Evolutionary conservation across 1,284 basidiomycete species (phyloP).

Genomic region (Cerioporus squamosus): DNA sequence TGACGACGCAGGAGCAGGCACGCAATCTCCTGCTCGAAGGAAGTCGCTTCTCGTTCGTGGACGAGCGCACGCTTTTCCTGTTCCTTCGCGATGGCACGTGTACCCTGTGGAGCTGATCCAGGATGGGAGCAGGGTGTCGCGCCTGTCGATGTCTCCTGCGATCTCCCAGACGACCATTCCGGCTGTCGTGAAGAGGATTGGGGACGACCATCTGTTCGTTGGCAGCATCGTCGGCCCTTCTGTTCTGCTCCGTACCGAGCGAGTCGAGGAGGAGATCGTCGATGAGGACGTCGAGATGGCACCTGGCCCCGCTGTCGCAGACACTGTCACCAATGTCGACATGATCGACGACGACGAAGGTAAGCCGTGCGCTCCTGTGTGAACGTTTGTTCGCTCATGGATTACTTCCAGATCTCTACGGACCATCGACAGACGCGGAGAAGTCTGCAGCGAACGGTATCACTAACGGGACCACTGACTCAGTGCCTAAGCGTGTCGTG

Average conservation of each 20-base stretch:
- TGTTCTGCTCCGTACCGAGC: conserved; percentile 60
- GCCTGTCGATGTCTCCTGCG: conserved; percentile 55
- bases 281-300: conserved; percentile 47
- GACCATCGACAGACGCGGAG: conserved; percentile 50
- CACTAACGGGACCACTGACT: conserved; percentile 33
- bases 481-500: conserved; percentile 61
- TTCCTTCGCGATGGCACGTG: conserved; percentile 72
- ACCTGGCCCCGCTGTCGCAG: conserved; percentile 51
- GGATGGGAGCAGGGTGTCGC: conserved; percentile 72
- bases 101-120: conserved; percentile 72
- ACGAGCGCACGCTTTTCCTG: conserved; percentile 72
- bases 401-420: conserved; percentile 85
- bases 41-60: conserved; percentile 74
- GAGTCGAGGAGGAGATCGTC: conserved; percentile 64
- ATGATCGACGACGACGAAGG: conserved; percentile 76
- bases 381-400: neutral
- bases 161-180: conserved; percentile 72
- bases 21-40: conserved; percentile 76
- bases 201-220: conserved; percentile 64
- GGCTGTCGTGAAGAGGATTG: conserved; percentile 49
- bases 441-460: conserved; percentile 41
- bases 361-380: conserved; percentile 4
- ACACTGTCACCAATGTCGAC: conserved; percentile 63
- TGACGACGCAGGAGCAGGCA: conserved; percentile 48
- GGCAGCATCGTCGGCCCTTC: conserved; percentile 76